A percentile compares a stretch with the other conserved stretches of the same genome.
Conservation (phyloP, 164 flowering plant species). For the Dillenia turbinata region DNA sequence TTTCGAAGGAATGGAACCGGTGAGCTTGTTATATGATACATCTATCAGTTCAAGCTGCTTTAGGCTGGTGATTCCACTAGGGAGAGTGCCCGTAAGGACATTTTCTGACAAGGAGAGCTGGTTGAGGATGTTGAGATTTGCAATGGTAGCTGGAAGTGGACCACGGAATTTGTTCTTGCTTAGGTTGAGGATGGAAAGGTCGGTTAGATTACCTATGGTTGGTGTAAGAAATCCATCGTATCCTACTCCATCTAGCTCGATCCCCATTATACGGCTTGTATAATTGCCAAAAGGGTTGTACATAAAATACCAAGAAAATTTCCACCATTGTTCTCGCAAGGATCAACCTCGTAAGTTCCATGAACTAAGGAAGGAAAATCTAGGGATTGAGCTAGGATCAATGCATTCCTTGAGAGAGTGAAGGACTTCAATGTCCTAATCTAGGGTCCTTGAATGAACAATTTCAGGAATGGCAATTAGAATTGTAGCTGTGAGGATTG, state of each 20-base stretch:
- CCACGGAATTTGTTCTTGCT: constrained; percentile 38
- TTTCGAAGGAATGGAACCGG: constrained; percentile 22
- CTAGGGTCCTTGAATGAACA: constrained; percentile 18
- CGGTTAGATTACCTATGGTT: constrained; percentile 34
- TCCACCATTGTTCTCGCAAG: constrained; percentile 35
- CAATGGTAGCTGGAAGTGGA: constrained; percentile 28
- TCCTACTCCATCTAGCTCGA: constrained; percentile 31
- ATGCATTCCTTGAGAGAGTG: constrained; percentile 14
- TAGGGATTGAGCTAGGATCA: constrained; percentile 34
- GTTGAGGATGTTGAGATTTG: constrained; percentile 23
- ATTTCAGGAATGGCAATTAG: not conserved
- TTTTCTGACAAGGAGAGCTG: constrained; percentile 24
- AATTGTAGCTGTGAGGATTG: not conserved
- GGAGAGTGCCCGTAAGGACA: constrained; percentile 29
- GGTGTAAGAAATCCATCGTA: constrained; percentile 39
- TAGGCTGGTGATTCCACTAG: constrained; percentile 15
- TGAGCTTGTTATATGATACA: constrained; percentile 28
- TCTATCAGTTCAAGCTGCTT: constrained; percentile 25
- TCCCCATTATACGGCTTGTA: constrained; percentile 15
- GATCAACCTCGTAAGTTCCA: constrained; percentile 40
- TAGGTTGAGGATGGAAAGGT: constrained; percentile 25
- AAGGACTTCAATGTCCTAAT: constrained; percentile 25
- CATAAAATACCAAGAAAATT: constrained; percentile 41
- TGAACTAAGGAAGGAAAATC: constrained; percentile 22
- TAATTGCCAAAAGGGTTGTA: constrained; percentile 22